phyloP scores from a whole-genome alignment of 108 stramenopile genomes.

The Schizochytrium sp. region DNA sequence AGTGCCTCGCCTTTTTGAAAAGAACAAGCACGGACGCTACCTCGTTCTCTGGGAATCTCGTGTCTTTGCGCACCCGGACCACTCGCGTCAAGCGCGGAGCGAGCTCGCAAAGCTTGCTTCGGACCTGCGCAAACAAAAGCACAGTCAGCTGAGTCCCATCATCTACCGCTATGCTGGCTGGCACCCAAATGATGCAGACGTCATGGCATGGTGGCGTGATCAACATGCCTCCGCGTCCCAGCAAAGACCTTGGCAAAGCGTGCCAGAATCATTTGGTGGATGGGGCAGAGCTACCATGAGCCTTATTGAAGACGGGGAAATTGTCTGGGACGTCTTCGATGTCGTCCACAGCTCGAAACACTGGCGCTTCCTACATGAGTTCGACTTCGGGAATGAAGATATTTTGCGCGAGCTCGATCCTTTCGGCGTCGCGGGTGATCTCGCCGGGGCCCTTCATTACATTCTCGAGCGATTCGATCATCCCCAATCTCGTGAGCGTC shows the following conservation, averaged over 20 bases:
- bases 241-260: neutral
- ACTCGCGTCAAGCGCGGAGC: neutral
- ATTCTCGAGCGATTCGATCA: neutral
- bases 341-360: neutral
- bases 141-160: neutral
- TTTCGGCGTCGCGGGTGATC: neutral
- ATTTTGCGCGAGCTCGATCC: neutral
- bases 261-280: neutral
- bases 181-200: neutral
- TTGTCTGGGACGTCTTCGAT: slow-evolving; percentile 11
- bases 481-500: neutral
- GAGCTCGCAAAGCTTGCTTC: neutral
- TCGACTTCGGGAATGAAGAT: neutral
- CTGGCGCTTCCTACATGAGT: neutral
- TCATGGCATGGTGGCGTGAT: neutral
- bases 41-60: neutral
- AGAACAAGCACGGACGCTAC: neutral
- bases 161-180: neutral
- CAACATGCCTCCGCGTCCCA: neutral
- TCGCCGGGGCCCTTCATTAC: neutral
- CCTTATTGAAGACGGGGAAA: neutral
- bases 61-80: neutral
- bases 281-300: neutral
- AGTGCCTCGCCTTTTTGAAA: neutral
- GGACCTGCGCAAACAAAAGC: neutral